phyloP scores from a whole-genome alignment of 371 early-diverging fungal genomes.

The Dentiscutata heterogama region DNA sequence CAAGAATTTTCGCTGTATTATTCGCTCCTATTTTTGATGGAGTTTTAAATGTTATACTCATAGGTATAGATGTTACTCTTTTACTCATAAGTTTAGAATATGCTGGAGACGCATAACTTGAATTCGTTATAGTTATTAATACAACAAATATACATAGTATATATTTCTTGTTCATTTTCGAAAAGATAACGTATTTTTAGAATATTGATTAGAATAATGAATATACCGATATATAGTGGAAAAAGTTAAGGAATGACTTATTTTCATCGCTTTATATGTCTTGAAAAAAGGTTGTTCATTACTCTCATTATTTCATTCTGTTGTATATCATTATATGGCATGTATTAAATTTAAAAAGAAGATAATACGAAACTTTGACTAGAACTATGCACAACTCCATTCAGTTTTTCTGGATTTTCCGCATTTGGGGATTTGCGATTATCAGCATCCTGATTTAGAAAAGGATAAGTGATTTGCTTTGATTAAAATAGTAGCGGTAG shows the following conservation, averaged over 20 bases:
- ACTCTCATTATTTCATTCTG: constrained; percentile 14
- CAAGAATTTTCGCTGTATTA: background rate
- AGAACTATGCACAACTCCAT: no score
- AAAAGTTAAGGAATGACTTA: background rate
- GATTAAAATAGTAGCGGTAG: no score
- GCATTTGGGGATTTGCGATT: no score
- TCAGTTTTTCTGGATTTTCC: no score
- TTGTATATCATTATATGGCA: no score
- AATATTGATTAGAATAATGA: constrained; percentile 1
- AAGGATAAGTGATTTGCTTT: no score
- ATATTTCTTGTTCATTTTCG: constrained; percentile 20
- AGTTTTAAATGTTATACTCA: background rate
- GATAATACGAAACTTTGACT: no score
- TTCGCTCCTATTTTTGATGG: background rate
- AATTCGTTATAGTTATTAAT: constrained; percentile 21
- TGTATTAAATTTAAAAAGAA: no score
- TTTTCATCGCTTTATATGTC: constrained; percentile 18
- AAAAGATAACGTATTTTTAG: constrained; percentile 11
- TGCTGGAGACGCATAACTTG: constrained; percentile 15
- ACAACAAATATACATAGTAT: background rate
- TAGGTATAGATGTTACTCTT: background rate
- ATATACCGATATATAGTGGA: constrained; percentile 4
- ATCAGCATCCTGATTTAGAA: no score
- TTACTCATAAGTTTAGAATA: background rate
- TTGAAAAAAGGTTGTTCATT: background rate